Conservation (phyloP, 495 filamentous ascomycete genomes). For the Penicillium roqueforti region DNA sequence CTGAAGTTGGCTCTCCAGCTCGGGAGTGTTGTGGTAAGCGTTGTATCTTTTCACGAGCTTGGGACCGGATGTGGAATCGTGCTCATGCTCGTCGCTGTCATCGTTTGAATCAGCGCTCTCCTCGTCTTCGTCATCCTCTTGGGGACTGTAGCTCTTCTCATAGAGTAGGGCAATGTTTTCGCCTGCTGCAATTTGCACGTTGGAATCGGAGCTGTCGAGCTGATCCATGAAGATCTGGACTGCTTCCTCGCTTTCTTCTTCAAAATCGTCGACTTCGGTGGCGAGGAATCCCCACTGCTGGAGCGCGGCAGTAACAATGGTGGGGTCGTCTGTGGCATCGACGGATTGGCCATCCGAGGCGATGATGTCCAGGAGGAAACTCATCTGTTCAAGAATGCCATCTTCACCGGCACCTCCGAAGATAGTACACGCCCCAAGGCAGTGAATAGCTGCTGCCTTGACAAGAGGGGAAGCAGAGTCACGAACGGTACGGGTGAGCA, state of each 20-base stretch:
- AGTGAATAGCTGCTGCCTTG: slow-evolving; percentile 73
- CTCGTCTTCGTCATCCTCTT: slow-evolving; percentile 60
- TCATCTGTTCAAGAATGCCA: slow-evolving; percentile 72
- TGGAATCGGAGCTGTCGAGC: slow-evolving; percentile 68
- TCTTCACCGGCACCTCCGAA: slow-evolving; percentile 73
- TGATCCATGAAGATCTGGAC: slow-evolving; percentile 90
- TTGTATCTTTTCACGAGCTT: slow-evolving; percentile 60
- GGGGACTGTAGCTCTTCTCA: slow-evolving; percentile 69
- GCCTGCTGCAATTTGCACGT: slow-evolving; percentile 81
- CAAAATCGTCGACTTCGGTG: slow-evolving; percentile 76
- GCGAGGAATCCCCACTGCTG: slow-evolving; percentile 86
- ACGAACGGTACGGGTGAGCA: slow-evolving; percentile 66
- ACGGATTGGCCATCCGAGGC: slow-evolving; percentile 77
- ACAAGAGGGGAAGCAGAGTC: slow-evolving; percentile 60
- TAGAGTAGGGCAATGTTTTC: slow-evolving; percentile 88
- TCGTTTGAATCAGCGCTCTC: slow-evolving; percentile 47
- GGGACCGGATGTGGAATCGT: slow-evolving; percentile 46
- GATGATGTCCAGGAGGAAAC: slow-evolving; percentile 79
- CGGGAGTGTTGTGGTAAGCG: slow-evolving; percentile 51
- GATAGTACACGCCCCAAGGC: slow-evolving; percentile 66
- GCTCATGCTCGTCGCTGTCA: slow-evolving; percentile 45
- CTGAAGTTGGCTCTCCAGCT: slow-evolving; percentile 50
- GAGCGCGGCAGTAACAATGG: slow-evolving; percentile 77
- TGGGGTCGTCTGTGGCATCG: slow-evolving; percentile 66
- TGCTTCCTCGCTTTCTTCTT: slow-evolving; percentile 64